Evolutionary conservation across 176 grass and related monocot genomes (phyloP).

Genomic region (Microstegium vimineum): DNA sequence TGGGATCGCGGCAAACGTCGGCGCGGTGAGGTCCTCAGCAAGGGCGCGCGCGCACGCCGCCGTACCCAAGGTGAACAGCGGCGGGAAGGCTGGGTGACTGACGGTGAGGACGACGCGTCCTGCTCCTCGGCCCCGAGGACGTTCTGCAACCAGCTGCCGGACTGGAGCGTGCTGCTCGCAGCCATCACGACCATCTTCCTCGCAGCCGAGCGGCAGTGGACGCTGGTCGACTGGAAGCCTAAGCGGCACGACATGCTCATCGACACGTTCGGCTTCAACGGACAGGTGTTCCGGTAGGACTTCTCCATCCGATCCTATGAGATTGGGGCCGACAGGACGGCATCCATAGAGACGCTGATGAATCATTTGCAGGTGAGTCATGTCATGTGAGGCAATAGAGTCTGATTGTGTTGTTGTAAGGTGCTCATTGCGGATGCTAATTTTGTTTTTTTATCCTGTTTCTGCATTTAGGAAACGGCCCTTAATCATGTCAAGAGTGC

Average conservation of each 20-base stretch:
- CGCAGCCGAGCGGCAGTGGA: conserved; percentile 65
- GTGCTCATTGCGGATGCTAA: neutral
- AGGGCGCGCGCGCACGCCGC: conserved; percentile 23
- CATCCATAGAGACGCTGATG: conserved; percentile 74
- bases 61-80: conserved; percentile 39
- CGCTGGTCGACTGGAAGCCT: conserved; percentile 61
- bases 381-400: neutral
- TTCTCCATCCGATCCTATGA: conserved; percentile 76
- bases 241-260: conserved; percentile 69
- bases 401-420: neutral
- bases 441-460: neutral
- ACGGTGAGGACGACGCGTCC: conserved; percentile 23
- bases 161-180: conserved; percentile 63
- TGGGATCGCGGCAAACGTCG: conserved; percentile 24
- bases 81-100: conserved; percentile 14
- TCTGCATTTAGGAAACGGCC: conserved; percentile 22
- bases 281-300: conserved; percentile 63
- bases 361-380: conserved; percentile 64
- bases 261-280: conserved; percentile 57
- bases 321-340: conserved; percentile 58
- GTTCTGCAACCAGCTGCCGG: conserved; percentile 71
- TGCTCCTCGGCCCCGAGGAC: conserved; percentile 37
- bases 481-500: conserved; percentile 68
- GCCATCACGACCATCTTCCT: conserved; percentile 70
- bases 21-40: conserved; percentile 6